phyloP scores from a whole-genome alignment of 2,329 filamentous ascomycete genomes.

The Aspergillus ibericus region DNA sequence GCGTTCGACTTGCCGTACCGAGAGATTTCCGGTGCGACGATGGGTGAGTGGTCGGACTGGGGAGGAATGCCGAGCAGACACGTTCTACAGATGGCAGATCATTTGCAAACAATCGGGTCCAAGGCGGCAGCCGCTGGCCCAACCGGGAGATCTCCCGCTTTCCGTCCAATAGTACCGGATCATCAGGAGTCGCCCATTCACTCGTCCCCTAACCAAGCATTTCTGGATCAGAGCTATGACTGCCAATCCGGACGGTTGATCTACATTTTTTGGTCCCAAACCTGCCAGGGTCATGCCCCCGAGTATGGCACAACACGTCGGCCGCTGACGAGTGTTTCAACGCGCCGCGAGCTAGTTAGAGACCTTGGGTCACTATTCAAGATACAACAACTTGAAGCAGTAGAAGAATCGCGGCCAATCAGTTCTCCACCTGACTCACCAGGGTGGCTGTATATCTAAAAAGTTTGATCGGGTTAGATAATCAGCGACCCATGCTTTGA shows the following conservation, averaged over 20 bases:
- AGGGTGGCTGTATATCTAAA: no score
- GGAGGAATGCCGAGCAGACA: not conserved
- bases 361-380: not conserved
- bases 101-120: not conserved
- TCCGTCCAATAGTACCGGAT: not conserved
- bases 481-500: not conserved
- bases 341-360: not conserved
- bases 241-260: slow-evolving; percentile 6
- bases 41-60: not conserved
- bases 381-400: not conserved
- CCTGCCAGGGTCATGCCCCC: not conserved
- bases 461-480: not conserved
- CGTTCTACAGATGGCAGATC: not conserved
- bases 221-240: slow-evolving; percentile 8
- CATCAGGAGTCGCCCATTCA: not conserved
- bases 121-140: slow-evolving; percentile 5
- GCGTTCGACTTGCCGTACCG: not conserved
- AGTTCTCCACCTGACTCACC: not conserved
- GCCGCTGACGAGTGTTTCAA: slow-evolving; percentile 1
- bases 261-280: slow-evolving; percentile 8
- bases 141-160: slow-evolving; percentile 10
- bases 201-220: slow-evolving; percentile 5
- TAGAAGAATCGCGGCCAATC: not conserved
- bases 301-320: slow-evolving; percentile 4
- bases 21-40: not conserved